Evolutionary conservation across 257 asterid species (phyloP), one percentile per base, ranked within the genome.

Genomic region (Euphrasia confusa): DNA sequence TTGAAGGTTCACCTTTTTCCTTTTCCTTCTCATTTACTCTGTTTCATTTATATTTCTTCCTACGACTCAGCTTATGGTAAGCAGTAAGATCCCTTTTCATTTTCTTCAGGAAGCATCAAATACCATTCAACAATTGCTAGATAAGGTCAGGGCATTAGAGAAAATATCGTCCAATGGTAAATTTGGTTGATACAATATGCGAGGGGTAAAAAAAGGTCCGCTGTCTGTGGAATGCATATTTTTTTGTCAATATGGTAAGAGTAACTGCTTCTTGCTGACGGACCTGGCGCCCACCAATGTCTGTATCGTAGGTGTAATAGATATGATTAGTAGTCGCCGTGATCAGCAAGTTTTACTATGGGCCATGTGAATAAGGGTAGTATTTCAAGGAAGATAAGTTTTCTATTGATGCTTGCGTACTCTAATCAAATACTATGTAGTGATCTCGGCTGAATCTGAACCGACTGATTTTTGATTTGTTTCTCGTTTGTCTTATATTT

Each of bases 71-170:
- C 58, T 24, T 11, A 8, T 26, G 15, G 27, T 9, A 18, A 27
- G 4, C n/a, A 3, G 24, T 21, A 21, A 21, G 24, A 21, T 21
- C 54, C 17, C 17, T 39, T 26, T 15, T 24, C 10, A 10, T 14
- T 45, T 54, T 44, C n/a, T 11, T 21, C 74, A 90, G 98, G 97
- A 81, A 0, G 89, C 95, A 58, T 68, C 95, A 39, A 80, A 56
- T 57, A 86, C 89, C 57, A 83, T 79, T 21, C 76, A 92, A 66
- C 77, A 83, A 65, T 80, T 92, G 84, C 66, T 75, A 55, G 79
- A 73, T 62, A 84, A 71, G 85, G 42, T 88, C 45, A 72, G 58
- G 74, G 12, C 18, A 9, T 17, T 75, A 75, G 94, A 81, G 80
- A 82, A 68, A 65, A 18, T 2, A 63, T 15, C 75, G 49, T 56